Evolutionary conservation across 306 rosid species (phyloP).

Genomic region (Vigna nakashimae): DNA sequence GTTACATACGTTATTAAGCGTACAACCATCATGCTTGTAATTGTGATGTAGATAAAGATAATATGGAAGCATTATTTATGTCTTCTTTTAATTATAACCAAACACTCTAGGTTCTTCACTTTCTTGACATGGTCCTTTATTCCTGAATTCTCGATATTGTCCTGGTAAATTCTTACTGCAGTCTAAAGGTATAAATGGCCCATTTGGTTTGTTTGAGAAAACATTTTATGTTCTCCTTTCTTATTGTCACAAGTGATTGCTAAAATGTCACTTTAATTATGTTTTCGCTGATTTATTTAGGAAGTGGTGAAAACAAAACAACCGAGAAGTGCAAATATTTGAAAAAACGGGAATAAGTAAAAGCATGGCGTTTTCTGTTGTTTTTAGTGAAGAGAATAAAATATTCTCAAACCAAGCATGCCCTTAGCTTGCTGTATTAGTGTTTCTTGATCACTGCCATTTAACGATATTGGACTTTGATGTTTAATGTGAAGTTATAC

Average conservation of each 20-base stretch:
- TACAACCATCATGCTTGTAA: conserved; percentile 12
- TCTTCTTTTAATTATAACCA: conserved; percentile 30
- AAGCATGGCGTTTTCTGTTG: not conserved
- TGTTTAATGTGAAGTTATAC: conserved; percentile 24
- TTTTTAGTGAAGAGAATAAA: not conserved
- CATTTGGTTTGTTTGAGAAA: conserved; percentile 7
- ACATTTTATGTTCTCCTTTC: conserved; percentile 1
- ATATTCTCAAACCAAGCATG: not conserved
- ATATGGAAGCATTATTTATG: conserved; percentile 7
- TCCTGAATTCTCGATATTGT: too few species aligned
- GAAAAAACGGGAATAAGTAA: not conserved
- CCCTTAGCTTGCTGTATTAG: not conserved
- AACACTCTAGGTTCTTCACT: conserved; percentile 30
- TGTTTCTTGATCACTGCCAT: conserved; percentile 34
- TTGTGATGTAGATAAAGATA: conserved; percentile 29
- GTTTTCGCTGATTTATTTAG: not conserved
- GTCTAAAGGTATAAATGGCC: not conserved
- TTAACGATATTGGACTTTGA: conserved; percentile 13
- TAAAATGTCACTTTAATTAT: not conserved
- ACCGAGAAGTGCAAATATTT: not conserved
- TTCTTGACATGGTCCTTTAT: not conserved
- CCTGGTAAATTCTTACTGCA: too few species aligned
- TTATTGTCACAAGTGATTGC: not conserved
- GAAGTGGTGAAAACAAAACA: not conserved
- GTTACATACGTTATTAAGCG: conserved; percentile 19